Percentiles rank a stretch among this genome's conserved stretches.
Evolutionary conservation across 2,329 filamentous ascomycete species (phyloP).

Genomic region (Mycosphaerella sp.): DNA sequence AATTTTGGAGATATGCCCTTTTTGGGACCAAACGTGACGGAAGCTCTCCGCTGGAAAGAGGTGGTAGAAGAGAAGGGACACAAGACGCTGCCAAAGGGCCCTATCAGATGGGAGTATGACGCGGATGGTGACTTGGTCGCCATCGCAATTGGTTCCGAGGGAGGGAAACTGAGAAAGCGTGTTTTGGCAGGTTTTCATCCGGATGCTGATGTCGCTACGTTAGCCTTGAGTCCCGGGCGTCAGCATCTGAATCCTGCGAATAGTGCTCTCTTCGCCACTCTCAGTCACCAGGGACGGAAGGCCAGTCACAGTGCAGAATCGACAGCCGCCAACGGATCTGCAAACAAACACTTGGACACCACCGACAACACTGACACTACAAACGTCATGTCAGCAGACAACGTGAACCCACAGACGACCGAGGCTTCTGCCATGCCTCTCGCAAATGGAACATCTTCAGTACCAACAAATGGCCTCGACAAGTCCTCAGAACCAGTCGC

Average conservation of each 20-base stretch:
- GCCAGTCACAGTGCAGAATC: constrained; percentile 2
- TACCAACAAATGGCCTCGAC: constrained; percentile 12
- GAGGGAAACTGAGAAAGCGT: constrained; percentile 36
- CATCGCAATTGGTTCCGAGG: constrained; percentile 40
- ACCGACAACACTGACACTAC: background rate
- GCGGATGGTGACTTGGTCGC: constrained; percentile 40
- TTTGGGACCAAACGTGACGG: constrained; percentile 54
- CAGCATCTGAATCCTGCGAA: constrained; percentile 16
- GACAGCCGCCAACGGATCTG: constrained; percentile 5
- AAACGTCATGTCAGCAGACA: constrained; percentile 3
- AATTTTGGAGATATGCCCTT: constrained; percentile 67
- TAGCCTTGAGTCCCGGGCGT: constrained; percentile 28
- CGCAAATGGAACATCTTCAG: background rate
- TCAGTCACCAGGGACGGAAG: constrained; percentile 5
- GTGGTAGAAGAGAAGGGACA: constrained; percentile 25
- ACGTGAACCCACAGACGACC: constrained; percentile 6
- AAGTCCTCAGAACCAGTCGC: constrained; percentile 11
- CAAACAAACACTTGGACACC: background rate
- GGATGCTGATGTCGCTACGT: constrained; percentile 20
- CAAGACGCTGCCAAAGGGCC: constrained; percentile 43
- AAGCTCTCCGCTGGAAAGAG: constrained; percentile 38
- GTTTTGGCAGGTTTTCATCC: constrained; percentile 37
- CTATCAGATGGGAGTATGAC: constrained; percentile 42
- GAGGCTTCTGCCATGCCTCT: constrained; percentile 1
- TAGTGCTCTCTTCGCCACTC: constrained; percentile 16